These are phyloP conservation scores for Omphalea diandra DNA, from an alignment of 441 rosid genomes.

Conservation along the genomic window DNA sequence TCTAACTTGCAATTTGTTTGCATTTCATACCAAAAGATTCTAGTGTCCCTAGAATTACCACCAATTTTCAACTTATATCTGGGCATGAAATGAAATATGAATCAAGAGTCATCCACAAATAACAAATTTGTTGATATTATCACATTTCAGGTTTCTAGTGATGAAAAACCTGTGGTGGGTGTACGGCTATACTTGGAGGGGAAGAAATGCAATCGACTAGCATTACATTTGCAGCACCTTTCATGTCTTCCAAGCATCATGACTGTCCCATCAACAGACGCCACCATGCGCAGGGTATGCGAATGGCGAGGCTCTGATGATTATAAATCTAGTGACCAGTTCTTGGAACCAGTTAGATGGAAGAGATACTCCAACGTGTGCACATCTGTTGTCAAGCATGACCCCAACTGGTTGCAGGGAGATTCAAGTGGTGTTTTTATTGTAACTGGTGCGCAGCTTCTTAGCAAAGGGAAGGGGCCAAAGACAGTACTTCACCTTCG, in stretches of 20 bases:
- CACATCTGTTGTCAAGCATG: slow-evolving; percentile 60
- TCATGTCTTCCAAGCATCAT: slow-evolving; percentile 77
- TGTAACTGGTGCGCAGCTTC: slow-evolving; percentile 88
- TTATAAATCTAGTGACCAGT: slow-evolving; percentile 38
- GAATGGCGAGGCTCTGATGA: slow-evolving; percentile 70
- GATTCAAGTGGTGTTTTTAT: slow-evolving; percentile 66
- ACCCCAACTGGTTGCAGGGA: slow-evolving; percentile 68
- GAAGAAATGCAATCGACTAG: slow-evolving; percentile 75
- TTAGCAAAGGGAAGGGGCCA: slow-evolving; percentile 77
- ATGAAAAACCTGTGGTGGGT: slow-evolving; percentile 88
- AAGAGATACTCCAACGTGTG: slow-evolving; percentile 91
- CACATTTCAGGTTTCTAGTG: slow-evolving; percentile 73
- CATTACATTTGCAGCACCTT: slow-evolving; percentile 89
- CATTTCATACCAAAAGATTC: no score
- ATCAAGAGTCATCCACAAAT: no score
- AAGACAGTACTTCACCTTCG: slow-evolving; percentile 78
- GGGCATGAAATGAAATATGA: no score
- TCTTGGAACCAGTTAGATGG: slow-evolving; percentile 86
- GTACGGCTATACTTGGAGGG: slow-evolving; percentile 90
- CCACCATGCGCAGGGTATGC: slow-evolving; percentile 41
- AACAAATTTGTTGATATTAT: slow-evolving; percentile 7
- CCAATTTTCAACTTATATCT: no score
- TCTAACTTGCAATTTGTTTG: no score
- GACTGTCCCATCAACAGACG: slow-evolving; percentile 32
- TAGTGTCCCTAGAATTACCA: no score